A percentile compares a stretch with the other conserved stretches of the same genome.
These are phyloP conservation scores for Rhododendron griersonianum DNA, from an alignment of 148 eudicot genomes.

Conservation along the genomic window DNA sequence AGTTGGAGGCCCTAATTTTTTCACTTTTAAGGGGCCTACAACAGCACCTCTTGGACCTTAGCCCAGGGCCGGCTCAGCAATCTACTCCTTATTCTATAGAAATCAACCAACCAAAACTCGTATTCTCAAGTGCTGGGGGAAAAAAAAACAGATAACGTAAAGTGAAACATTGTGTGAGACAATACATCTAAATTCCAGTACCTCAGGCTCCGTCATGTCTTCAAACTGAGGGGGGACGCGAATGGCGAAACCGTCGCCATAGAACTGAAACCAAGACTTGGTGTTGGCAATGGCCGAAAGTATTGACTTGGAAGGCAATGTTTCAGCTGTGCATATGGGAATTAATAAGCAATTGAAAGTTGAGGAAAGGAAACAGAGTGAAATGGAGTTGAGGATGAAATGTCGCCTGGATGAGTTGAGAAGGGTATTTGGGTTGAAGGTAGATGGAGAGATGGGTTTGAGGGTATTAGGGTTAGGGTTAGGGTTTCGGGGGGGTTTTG, in stretches of 20 bases:
- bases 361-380: slow-evolving; percentile 32
- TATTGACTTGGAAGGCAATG: slow-evolving; percentile 40
- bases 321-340: slow-evolving; percentile 26
- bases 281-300: slow-evolving; percentile 73
- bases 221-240: slow-evolving; percentile 80
- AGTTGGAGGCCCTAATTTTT: not conserved
- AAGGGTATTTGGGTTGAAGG: not conserved
- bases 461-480: slow-evolving; percentile 16
- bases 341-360: slow-evolving; percentile 16
- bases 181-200: slow-evolving; percentile 4
- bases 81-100: not conserved
- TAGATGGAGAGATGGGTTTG: slow-evolving; percentile 12
- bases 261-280: slow-evolving; percentile 88
- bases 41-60: not conserved
- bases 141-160: not conserved
- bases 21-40: not conserved
- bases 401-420: slow-evolving; percentile 29
- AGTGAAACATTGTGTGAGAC: not conserved
- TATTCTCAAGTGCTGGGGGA: not conserved
- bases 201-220: slow-evolving; percentile 91
- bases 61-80: not conserved
- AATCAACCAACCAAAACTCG: not conserved
- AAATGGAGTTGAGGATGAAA: slow-evolving; percentile 31
- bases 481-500: slow-evolving; percentile 26
- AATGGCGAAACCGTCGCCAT: slow-evolving; percentile 82